Evolutionary conservation across 1,284 basidiomycete genomes (phyloP).

Genomic region (Malassezia pachydermatis): DNA sequence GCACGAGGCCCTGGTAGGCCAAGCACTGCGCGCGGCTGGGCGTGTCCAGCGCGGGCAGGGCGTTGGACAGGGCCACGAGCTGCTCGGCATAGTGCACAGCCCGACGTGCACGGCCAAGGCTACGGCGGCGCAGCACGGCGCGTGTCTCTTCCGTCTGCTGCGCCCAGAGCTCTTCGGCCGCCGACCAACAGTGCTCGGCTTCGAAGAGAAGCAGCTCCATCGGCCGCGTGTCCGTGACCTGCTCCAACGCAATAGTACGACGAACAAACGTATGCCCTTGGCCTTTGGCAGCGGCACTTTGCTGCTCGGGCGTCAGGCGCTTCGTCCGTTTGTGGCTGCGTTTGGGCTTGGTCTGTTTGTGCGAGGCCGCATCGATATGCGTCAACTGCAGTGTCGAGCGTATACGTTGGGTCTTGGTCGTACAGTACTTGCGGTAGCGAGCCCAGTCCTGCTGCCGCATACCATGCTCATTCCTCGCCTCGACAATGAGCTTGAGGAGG

Average conservation of each 20-base stretch:
- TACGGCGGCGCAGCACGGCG: constrained; percentile 59
- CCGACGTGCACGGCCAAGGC: constrained; percentile 70
- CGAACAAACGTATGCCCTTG: constrained; percentile 71
- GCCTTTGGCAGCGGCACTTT: constrained; percentile 51
- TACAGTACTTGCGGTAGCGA: constrained; percentile 79
- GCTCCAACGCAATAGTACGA: constrained; percentile 27
- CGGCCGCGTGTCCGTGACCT: constrained; percentile 31
- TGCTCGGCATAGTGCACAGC: constrained; percentile 72
- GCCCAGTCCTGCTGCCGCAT: constrained; percentile 75
- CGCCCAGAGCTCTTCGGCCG: constrained; percentile 67
- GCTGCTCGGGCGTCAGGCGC: constrained; percentile 24
- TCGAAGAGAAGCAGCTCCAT: constrained; percentile 75
- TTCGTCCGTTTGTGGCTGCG: constrained; percentile 21
- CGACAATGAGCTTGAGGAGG: constrained; percentile 73
- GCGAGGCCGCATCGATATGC: constrained; percentile 50
- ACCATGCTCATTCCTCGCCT: constrained; percentile 81
- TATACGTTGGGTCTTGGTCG: constrained; percentile 76
- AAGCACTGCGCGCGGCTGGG: constrained; percentile 28
- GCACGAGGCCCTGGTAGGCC: constrained; percentile 60
- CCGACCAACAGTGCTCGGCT: constrained; percentile 81
- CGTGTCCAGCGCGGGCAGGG: constrained; percentile 50
- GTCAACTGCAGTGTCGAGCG: constrained; percentile 72
- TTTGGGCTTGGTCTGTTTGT: neutral
- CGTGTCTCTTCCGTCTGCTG: constrained; percentile 53
- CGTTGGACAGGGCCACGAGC: constrained; percentile 63